Conservation (phyloP, 345 rosid species). For the Litchi chinensis region DNA sequence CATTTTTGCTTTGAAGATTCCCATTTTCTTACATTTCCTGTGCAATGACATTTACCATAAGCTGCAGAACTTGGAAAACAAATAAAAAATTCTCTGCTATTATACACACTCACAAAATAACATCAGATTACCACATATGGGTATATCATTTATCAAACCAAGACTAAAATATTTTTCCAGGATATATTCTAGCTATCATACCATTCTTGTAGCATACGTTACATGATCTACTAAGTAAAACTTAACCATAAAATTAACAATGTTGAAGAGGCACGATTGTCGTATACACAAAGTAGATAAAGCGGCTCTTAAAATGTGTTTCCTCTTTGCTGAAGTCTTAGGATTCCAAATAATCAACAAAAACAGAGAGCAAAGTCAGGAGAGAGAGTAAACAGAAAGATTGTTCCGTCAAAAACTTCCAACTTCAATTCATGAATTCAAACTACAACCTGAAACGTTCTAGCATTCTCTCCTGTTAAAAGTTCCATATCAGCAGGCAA, state of each 20-base stretch:
- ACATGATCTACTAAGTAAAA: background rate
- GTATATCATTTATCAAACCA: background rate
- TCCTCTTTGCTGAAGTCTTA: background rate
- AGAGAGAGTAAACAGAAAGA: background rate
- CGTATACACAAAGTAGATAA: background rate
- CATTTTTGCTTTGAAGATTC: conserved; percentile 24
- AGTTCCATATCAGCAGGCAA: too few species aligned
- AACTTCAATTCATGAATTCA: too few species aligned
- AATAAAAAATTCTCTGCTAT: background rate
- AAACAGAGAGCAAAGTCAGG: background rate
- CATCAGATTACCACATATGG: background rate
- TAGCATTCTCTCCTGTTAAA: too few species aligned
- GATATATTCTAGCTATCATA: background rate
- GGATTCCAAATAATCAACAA: background rate
- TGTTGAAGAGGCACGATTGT: background rate
- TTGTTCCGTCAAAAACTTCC: too few species aligned
- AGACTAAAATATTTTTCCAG: background rate
- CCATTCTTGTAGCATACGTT: background rate
- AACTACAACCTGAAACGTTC: too few species aligned
- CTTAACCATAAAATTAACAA: too few species aligned
- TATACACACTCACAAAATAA: background rate
- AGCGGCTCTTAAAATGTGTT: background rate
- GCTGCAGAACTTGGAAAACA: conserved; percentile 11
- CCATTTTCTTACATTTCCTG: conserved; percentile 36
- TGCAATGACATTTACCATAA: conserved; percentile 11